A percentile compares a stretch with the other conserved stretches of the same genome.
phyloP scores from a whole-genome alignment of 1,284 basidiomycete genomes.

The Trametes hirsuta region DNA sequence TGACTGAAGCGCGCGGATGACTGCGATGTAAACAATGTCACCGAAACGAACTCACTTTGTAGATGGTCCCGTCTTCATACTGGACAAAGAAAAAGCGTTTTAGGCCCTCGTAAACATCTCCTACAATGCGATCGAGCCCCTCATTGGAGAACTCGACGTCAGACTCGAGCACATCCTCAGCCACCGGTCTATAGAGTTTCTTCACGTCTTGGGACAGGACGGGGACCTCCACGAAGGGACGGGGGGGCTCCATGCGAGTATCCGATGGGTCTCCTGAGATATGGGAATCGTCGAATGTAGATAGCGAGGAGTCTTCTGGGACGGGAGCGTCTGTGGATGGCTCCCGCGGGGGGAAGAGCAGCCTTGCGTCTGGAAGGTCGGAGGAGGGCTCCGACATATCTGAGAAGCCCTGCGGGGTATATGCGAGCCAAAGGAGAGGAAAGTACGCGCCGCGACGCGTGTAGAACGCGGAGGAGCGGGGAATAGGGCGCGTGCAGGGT shows the following conservation, averaged over 20 bases:
- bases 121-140: constrained; percentile 47
- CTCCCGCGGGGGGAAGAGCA: constrained; percentile 18
- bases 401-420: not conserved
- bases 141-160: constrained; percentile 29
- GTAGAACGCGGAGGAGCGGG: not conserved
- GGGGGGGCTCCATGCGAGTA: not conserved
- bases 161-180: constrained; percentile 21
- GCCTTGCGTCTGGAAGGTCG: constrained; percentile 5
- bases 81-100: constrained; percentile 62
- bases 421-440: not conserved
- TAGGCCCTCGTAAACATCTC: constrained; percentile 49
- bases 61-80: constrained; percentile 57
- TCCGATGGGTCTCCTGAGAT: not conserved
- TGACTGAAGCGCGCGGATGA: not conserved
- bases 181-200: constrained; percentile 24
- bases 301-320: constrained; percentile 14
- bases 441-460: constrained; percentile 22
- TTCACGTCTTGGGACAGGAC: constrained; percentile 19
- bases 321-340: constrained; percentile 15
- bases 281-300: constrained; percentile 1
- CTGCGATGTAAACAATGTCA: not conserved
- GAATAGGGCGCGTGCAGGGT: constrained; percentile 2
- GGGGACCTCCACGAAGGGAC: constrained; percentile 21
- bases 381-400: constrained; percentile 13
- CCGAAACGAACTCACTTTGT: constrained; percentile 49